These are phyloP conservation scores for Asterochloris erici DNA, from an alignment of 139 green algal species.

Conservation along the genomic window DNA sequence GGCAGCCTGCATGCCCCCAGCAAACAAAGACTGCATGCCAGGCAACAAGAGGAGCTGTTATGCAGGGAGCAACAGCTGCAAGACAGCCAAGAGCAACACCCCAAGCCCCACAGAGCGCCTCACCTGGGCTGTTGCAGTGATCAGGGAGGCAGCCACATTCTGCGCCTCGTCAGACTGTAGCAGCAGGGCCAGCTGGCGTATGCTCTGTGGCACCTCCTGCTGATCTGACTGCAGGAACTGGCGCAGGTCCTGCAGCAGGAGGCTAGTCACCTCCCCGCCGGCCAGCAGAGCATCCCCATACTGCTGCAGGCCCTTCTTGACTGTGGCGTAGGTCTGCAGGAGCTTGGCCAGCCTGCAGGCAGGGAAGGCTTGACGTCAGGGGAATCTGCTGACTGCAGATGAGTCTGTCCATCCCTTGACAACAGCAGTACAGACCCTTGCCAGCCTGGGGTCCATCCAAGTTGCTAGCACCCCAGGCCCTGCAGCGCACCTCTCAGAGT, in stretches of 20 bases:
- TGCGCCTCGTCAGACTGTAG: constrained; percentile 31
- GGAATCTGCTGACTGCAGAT: too few relatives aligned
- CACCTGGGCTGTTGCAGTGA: background rate
- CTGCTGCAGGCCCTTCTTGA: constrained; percentile 16
- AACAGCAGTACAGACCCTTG: background rate
- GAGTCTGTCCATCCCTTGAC: constrained; percentile 11
- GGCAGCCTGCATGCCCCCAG: too few relatives aligned
- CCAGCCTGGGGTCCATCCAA: background rate
- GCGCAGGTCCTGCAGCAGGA: constrained; percentile 32
- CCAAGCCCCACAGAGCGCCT: too few relatives aligned
- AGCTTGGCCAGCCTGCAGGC: too few relatives aligned
- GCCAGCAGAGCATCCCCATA: constrained; percentile 36
- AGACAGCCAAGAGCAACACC: too few relatives aligned
- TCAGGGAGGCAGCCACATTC: background rate
- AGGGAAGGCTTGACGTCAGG: too few relatives aligned
- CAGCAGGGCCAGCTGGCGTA: constrained; percentile 38
- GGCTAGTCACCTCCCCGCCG: constrained; percentile 27
- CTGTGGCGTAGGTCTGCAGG: too few relatives aligned
- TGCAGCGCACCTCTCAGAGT: constrained; percentile 9
- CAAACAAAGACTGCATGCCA: too few relatives aligned
- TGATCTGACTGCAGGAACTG: constrained; percentile 35
- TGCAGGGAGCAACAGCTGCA: background rate
- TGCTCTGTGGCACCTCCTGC: constrained; percentile 30
- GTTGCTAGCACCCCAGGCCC: too few relatives aligned
- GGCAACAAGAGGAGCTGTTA: background rate